phyloP scores from a whole-genome alignment of 2,329 filamentous ascomycete genomes.

The Neoscytalidium dimidiatum region DNA sequence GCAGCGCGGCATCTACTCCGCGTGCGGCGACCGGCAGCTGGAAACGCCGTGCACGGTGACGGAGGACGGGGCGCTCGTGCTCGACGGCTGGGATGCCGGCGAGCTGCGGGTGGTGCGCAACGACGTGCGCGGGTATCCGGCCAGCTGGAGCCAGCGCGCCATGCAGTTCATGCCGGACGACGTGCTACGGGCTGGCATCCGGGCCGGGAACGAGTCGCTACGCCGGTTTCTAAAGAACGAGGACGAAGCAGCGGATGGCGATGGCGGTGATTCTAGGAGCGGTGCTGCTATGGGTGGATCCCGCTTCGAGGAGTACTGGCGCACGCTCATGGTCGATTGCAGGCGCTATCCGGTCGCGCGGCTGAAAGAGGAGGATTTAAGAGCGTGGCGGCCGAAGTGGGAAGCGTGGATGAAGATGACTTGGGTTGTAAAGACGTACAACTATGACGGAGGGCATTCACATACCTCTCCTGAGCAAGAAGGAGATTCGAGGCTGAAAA shows the following conservation, averaged over 20 bases:
- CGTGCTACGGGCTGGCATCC: not conserved
- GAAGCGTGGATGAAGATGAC: not conserved
- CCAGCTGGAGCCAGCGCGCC: not conserved
- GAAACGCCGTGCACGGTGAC: not conserved
- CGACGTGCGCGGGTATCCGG: not conserved
- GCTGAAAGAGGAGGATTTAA: constrained; percentile 41
- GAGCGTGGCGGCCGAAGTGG: constrained; percentile 32
- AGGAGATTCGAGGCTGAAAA: not conserved
- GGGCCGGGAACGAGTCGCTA: not conserved
- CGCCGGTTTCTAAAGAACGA: not conserved
- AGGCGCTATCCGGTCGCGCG: not conserved
- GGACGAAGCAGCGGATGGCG: not conserved
- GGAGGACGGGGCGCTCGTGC: not conserved
- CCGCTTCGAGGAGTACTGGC: constrained; percentile 6
- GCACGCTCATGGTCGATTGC: constrained; percentile 6
- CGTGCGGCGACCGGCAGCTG: not conserved
- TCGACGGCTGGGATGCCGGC: not conserved
- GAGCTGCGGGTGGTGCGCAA: not conserved
- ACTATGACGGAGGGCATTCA: too few species aligned
- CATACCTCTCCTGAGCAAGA: too few species aligned
- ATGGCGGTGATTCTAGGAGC: not conserved
- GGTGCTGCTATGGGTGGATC: too few species aligned
- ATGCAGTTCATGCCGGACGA: not conserved
- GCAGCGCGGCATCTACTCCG: constrained; percentile 7
- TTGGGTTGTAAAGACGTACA: too few species aligned